phyloP scores from a whole-genome alignment of 805 yeast species.

The Yamadazyma scolyti region DNA sequence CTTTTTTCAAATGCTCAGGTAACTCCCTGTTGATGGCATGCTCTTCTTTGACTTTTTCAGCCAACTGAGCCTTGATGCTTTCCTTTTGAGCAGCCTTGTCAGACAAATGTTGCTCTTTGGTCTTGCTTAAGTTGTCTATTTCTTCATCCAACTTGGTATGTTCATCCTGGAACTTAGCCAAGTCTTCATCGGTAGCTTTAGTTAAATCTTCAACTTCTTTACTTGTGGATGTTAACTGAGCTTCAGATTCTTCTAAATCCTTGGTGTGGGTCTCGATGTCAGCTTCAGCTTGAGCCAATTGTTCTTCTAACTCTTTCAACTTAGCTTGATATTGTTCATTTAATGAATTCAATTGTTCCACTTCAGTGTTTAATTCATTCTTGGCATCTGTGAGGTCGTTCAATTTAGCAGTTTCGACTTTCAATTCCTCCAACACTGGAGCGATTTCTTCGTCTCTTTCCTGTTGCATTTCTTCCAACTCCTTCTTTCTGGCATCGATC shows the following conservation, averaged over 20 bases:
- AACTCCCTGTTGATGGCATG: slow-evolving; percentile 45
- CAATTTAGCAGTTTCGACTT: slow-evolving; percentile 46
- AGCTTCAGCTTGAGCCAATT: slow-evolving; percentile 40
- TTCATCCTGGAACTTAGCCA: slow-evolving; percentile 22
- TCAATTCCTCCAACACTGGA: slow-evolving; percentile 53
- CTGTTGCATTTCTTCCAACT: slow-evolving; percentile 45
- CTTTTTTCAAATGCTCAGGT: slow-evolving; percentile 49
- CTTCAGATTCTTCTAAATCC: slow-evolving; percentile 29
- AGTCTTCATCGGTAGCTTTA: slow-evolving; percentile 19
- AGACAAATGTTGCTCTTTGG: slow-evolving; percentile 33
- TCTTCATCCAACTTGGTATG: slow-evolving; percentile 39
- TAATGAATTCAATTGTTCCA: slow-evolving; percentile 39
- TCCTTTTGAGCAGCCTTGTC: slow-evolving; percentile 34
- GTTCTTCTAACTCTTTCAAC: slow-evolving; percentile 40
- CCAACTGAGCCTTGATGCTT: slow-evolving; percentile 26
- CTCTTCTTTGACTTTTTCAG: slow-evolving; percentile 41
- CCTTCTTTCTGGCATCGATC: slow-evolving; percentile 42
- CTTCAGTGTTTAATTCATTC: slow-evolving; percentile 42
- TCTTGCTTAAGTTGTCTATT: slow-evolving; percentile 33
- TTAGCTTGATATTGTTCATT: slow-evolving; percentile 44
- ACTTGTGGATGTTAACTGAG: slow-evolving; percentile 36
- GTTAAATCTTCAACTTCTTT: slow-evolving; percentile 36
- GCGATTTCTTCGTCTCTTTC: slow-evolving; percentile 52
- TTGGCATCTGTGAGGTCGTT: slow-evolving; percentile 49
- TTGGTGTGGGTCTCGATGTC: slow-evolving; percentile 30